phyloP scores from a whole-genome alignment of 1,284 basidiomycete species.

The Chalciporus sp. region DNA sequence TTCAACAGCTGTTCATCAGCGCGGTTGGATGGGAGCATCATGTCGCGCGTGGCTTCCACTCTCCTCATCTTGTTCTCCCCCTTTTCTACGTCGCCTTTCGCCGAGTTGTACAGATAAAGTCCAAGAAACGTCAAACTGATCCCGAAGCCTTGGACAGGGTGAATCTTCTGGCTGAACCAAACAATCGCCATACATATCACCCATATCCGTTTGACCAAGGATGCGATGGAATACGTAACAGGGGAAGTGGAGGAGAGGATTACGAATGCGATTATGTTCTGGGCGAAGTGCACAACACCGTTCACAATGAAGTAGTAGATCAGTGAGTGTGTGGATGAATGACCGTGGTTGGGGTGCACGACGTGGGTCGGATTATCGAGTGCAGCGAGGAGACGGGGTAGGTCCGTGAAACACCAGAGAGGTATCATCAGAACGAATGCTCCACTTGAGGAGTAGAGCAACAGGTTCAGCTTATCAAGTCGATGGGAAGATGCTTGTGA shows the following conservation, averaged over 20 bases:
- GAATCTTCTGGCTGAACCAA: slow-evolving; percentile 93
- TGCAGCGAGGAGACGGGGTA: slow-evolving; percentile 61
- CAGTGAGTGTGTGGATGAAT: slow-evolving; percentile 56
- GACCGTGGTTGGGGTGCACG: slow-evolving; percentile 51
- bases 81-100: slow-evolving; percentile 90
- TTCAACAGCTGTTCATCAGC: slow-evolving; percentile 51
- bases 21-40: slow-evolving; percentile 74
- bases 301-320: slow-evolving; percentile 85
- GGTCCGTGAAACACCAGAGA: slow-evolving; percentile 88
- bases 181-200: slow-evolving; percentile 98
- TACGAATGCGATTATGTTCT: slow-evolving; percentile 97
- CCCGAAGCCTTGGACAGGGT: slow-evolving; percentile 83
- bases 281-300: slow-evolving; percentile 94
- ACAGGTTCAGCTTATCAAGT: slow-evolving; percentile 95
- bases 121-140: slow-evolving; percentile 91
- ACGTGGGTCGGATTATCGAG: slow-evolving; percentile 44
- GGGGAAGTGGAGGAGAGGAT: slow-evolving; percentile 96
- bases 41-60: slow-evolving; percentile 79
- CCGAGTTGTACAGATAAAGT: slow-evolving; percentile 94
- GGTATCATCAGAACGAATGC: slow-evolving; percentile 95
- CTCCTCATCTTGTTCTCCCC: slow-evolving; percentile 87
- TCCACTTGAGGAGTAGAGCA: slow-evolving; percentile 94
- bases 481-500: slow-evolving; percentile 61
- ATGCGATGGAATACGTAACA: slow-evolving; percentile 98
- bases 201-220: slow-evolving; percentile 95